A percentile compares a stretch with the other conserved stretches of the same genome.
Conservation (phyloP, 2,329 filamentous ascomycete genomes). For the Graphiopsis chlorocephala region DNA sequence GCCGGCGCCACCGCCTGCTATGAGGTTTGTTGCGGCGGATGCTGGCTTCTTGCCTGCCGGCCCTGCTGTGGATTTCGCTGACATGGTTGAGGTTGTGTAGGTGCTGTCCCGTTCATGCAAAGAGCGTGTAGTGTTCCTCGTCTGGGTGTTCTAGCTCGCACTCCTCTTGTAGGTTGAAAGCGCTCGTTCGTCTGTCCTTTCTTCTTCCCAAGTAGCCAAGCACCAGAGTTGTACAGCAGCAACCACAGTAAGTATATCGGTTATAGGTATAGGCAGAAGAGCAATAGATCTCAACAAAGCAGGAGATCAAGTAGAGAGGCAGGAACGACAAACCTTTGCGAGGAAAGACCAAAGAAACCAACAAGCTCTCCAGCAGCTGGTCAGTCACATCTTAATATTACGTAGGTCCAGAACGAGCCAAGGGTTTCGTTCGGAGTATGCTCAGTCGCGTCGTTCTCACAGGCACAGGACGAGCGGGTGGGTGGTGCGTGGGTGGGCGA, state of each 20-base stretch:
- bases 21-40: slow-evolving; percentile 84
- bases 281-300: neutral
- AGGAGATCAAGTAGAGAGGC: neutral
- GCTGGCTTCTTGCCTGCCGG: slow-evolving; percentile 69
- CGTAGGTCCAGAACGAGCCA: slow-evolving; percentile 13
- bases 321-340: neutral
- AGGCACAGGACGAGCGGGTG: slow-evolving; percentile 9
- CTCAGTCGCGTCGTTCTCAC: neutral
- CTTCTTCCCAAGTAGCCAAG: neutral
- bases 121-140: neutral
- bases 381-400: slow-evolving; percentile 10
- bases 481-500: slow-evolving; percentile 10
- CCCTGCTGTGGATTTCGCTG: slow-evolving; percentile 57
- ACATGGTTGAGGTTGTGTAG: slow-evolving; percentile 45
- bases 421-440: slow-evolving; percentile 4
- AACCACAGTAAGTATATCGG: neutral
- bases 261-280: neutral
- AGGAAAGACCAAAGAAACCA: neutral
- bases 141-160: neutral
- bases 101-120: neutral
- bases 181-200: neutral
- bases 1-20: slow-evolving; percentile 92
- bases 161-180: neutral
- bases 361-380: neutral
- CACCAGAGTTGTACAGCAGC: neutral